Percentiles rank a stretch among this genome's conserved stretches.
Conservation (phyloP, 306 rosid genomes). For the Boehmeria nivea region DNA sequence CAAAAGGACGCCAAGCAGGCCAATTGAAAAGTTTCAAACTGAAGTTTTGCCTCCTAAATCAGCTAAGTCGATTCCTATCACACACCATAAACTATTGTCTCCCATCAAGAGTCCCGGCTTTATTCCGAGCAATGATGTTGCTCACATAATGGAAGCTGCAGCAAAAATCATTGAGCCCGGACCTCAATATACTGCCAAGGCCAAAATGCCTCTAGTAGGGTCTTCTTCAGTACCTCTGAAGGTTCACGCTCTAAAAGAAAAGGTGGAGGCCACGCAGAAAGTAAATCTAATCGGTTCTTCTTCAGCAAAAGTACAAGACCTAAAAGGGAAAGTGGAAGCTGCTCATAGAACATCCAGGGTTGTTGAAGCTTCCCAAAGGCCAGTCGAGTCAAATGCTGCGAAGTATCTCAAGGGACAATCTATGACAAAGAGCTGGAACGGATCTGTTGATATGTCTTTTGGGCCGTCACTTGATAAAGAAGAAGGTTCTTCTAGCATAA, state of each 20-base stretch:
- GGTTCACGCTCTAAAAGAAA: constrained; percentile 71
- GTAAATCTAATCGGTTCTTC: constrained; percentile 46
- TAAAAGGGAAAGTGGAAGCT: constrained; percentile 54
- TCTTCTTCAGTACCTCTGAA: constrained; percentile 64
- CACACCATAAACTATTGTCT: constrained; percentile 89
- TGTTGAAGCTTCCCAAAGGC: constrained; percentile 49
- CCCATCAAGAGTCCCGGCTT: constrained; percentile 82
- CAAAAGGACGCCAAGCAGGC: constrained; percentile 47
- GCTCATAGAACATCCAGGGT: constrained; percentile 43
- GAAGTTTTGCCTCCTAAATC: constrained; percentile 94
- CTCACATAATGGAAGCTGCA: constrained; percentile 96
- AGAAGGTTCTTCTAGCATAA: constrained; percentile 39
- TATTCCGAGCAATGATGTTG: constrained; percentile 67
- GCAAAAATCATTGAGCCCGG: constrained; percentile 81
- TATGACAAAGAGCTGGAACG: constrained; percentile 88
- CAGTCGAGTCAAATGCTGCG: constrained; percentile 65
- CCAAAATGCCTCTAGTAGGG: constrained; percentile 41
- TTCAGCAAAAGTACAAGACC: constrained; percentile 49
- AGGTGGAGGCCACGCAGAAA: constrained; percentile 60
- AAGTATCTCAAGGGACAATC: constrained; percentile 78
- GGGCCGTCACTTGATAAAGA: constrained; percentile 38
- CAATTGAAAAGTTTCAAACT: constrained; percentile 87
- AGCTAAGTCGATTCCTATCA: constrained; percentile 78
- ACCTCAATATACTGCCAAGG: constrained; percentile 44
- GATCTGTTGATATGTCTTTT: constrained; percentile 55